Evolutionary conservation across 2,329 filamentous ascomycete genomes (phyloP), one percentile per base, ranked within the genome.

Genomic region (Nothomitra cinnamomea): DNA sequence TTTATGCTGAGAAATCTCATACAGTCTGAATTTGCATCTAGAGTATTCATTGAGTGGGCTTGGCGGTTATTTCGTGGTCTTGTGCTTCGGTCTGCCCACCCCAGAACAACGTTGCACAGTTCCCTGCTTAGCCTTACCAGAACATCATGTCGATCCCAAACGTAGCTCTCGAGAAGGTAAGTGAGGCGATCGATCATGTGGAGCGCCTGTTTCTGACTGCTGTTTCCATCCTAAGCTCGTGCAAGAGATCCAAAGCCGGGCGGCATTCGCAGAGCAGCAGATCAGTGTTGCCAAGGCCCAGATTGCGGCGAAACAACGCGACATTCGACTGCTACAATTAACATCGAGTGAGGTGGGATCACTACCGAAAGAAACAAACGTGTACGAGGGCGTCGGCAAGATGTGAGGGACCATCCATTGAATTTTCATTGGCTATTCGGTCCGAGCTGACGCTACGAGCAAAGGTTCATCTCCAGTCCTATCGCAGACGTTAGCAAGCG

Each of bases 331-430:
- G 69, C 76, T 94, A 42, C 85, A 94, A 67, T 72, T 98, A 59
- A 96, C 90, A 1, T 77, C 83, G 36, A 86, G 77, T 58, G 92
- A 98, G 69, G 74, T 96, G 51, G 77, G 79, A n/a, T 76, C 79
- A 5, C 70, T 98, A 56, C 83, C 88, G 2, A 66, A 77, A 17
- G 78, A 83, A 49, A 92, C 87, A 0, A 82, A 82, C 32, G 79
- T 95, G 25, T 98, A 96, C 63, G 90, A 96, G 69, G 90, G 90
- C 4, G 84, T 96, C 10, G 92, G 92, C 52, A 98, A 96, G 72
- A 96, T 98, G 92, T 95, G 69, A 62, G 82, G 24, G 25, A 12
- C 2, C 25, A 35, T 2, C 15, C 10, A 4, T 2, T 5, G 19
- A 17, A 21, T 19, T n/a, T 2, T 28, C 7, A 3, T 19, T 2